phyloP scores from a whole-genome alignment of 495 filamentous ascomycete species.

The Cetradonia linearis region DNA sequence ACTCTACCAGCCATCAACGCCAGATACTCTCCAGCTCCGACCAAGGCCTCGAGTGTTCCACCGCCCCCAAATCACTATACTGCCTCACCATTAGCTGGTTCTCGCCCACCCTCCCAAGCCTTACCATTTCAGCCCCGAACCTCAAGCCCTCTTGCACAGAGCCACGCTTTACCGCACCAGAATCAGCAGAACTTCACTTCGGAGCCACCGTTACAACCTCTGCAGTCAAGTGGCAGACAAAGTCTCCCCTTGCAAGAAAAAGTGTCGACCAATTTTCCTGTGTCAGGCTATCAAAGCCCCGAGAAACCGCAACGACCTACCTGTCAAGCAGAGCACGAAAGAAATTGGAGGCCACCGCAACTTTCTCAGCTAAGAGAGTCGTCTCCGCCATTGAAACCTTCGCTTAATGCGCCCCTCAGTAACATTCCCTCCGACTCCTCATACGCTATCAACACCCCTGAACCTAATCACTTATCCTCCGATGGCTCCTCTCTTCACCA shows the following conservation, averaged over 20 bases:
- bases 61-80: conserved; percentile 40
- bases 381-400: conserved; percentile 3
- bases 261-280: not conserved
- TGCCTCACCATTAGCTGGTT: conserved; percentile 38
- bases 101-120: conserved; percentile 34
- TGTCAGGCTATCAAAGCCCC: not conserved
- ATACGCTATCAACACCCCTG: conserved; percentile 30
- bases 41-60: conserved; percentile 33
- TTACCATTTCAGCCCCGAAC: conserved; percentile 73
- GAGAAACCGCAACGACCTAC: not conserved
- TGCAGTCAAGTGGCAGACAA: conserved; percentile 4
- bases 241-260: not conserved
- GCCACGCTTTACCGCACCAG: conserved; percentile 8
- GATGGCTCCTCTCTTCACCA: conserved; percentile 42
- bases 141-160: conserved; percentile 71
- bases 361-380: conserved; percentile 13
- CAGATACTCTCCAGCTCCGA: conserved; percentile 54
- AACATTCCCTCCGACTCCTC: conserved; percentile 14
- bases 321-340: conserved; percentile 1
- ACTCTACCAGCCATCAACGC: conserved; percentile 26
- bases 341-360: not conserved
- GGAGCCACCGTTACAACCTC: conserved; percentile 4
- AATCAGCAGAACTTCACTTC: not conserved
- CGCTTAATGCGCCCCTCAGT: conserved; percentile 8
- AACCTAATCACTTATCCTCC: conserved; percentile 43